Conservation (phyloP, 208 protist species). For the Acanthamoeba rhysodes region DNA sequence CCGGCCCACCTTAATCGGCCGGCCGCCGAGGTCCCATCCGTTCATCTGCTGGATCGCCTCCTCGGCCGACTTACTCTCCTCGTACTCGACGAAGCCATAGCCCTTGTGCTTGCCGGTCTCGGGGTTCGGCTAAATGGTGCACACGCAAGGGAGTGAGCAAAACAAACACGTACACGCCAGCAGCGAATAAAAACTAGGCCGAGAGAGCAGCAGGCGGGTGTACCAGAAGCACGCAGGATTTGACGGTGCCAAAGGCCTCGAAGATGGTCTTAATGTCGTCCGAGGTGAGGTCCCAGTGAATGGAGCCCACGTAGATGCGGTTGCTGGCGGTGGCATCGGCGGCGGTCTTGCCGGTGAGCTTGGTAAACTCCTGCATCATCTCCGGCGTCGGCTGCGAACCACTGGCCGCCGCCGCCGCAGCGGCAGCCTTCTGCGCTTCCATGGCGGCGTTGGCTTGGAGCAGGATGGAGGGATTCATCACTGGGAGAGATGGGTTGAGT, state of each 20-base stretch:
- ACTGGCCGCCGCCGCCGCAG: background rate
- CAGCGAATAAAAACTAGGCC: background rate
- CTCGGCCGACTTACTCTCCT: conserved; percentile 54
- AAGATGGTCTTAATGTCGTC: conserved; percentile 59
- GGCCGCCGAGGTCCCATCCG: conserved; percentile 54
- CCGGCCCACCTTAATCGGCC: conserved; percentile 21
- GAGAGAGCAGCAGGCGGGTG: no score
- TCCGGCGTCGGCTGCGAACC: conserved; percentile 32
- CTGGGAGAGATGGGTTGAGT: background rate
- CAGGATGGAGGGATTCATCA: conserved; percentile 10
- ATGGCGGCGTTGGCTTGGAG: conserved; percentile 17
- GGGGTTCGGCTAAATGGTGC: conserved; percentile 40
- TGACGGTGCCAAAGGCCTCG: conserved; percentile 54
- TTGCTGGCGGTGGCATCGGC: conserved; percentile 8
- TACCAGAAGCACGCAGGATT: conserved; percentile 73
- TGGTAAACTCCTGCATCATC: conserved; percentile 51
- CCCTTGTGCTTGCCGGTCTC: conserved; percentile 77
- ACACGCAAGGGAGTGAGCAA: background rate
- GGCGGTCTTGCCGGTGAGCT: background rate
- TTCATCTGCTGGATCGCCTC: conserved; percentile 74
- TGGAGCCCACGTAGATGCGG: conserved; percentile 75
- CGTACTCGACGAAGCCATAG: conserved; percentile 74
- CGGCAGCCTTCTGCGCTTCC: background rate
- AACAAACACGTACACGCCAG: background rate
- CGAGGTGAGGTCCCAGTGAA: conserved; percentile 70